A percentile compares a stretch with the other conserved stretches of the same genome.
These are phyloP conservation scores for slime mould (Dictyostelium discoideum) DNA, from an alignment of 78 protist genomes.

Conservation along the genomic window DNA sequence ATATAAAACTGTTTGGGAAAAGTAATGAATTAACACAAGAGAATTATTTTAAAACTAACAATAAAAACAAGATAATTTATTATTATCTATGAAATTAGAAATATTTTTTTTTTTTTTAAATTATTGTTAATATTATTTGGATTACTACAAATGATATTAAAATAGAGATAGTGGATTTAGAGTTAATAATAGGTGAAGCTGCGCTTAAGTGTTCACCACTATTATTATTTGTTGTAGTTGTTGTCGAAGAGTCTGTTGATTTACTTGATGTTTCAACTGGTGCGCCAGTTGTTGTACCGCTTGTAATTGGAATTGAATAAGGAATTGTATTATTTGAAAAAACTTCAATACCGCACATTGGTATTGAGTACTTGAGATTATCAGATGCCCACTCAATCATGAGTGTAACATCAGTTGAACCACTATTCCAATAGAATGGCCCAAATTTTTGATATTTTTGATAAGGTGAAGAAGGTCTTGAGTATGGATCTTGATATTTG, in stretches of 20 bases:
- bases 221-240: no score
- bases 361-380: not conserved
- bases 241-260: not conserved
- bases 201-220: not conserved
- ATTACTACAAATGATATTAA: not conserved
- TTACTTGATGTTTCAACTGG: not conserved
- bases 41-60: not conserved
- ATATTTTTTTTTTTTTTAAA: no score
- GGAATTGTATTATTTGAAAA: not conserved
- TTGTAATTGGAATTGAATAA: not conserved
- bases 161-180: not conserved
- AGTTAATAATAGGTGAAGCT: not conserved
- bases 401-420: not conserved
- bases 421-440: not conserved
- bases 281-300: not conserved
- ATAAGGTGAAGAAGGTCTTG: not conserved
- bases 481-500: not conserved
- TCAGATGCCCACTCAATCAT: not conserved
- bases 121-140: not conserved
- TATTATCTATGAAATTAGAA: no score
- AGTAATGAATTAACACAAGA: not conserved
- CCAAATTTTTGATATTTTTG: constrained; percentile 13
- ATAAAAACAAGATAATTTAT: not conserved
- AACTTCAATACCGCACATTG: not conserved
- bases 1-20: not conserved